phyloP scores from a whole-genome alignment of 1,139 yeast genomes.

The Taphrina communis region DNA sequence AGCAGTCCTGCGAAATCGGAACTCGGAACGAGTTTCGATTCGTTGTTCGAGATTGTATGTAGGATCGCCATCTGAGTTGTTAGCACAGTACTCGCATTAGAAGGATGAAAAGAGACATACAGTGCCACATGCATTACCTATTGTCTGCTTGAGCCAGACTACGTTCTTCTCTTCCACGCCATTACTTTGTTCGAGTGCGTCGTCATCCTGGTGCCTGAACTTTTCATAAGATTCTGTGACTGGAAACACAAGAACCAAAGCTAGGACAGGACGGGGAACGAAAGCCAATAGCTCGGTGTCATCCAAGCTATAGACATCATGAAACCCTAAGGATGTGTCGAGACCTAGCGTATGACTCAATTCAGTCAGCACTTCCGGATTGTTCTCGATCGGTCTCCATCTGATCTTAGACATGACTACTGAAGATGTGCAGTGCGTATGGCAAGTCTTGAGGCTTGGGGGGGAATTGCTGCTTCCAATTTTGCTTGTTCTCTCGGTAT shows the following conservation, averaged over 20 bases:
- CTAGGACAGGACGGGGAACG: slow-evolving; percentile 79
- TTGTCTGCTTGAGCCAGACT: slow-evolving; percentile 79
- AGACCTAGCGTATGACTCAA: slow-evolving; percentile 75
- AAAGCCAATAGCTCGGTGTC: slow-evolving; percentile 79
- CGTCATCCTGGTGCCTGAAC: slow-evolving; percentile 56
- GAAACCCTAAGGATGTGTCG: slow-evolving; percentile 64
- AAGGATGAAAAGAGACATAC: background rate
- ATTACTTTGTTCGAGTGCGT: slow-evolving; percentile 47
- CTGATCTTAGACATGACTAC: background rate
- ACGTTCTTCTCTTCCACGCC: slow-evolving; percentile 48
- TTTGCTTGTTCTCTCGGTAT: too few relatives aligned
- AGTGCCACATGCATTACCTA: slow-evolving; percentile 93
- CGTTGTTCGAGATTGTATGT: slow-evolving; percentile 72
- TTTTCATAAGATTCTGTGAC: slow-evolving; percentile 66
- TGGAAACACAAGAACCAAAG: slow-evolving; percentile 80
- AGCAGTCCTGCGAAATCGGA: slow-evolving; percentile 52
- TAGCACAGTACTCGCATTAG: background rate
- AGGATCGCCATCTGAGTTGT: slow-evolving; percentile 66
- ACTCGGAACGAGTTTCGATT: slow-evolving; percentile 51
- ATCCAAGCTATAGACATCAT: slow-evolving; percentile 81
- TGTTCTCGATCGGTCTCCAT: slow-evolving; percentile 81
- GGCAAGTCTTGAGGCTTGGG: too few relatives aligned
- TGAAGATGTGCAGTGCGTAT: too few relatives aligned
- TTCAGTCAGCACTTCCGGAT: slow-evolving; percentile 81
- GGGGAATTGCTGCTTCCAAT: too few relatives aligned